Evolutionary conservation across 192 early-diverging fungal genomes (phyloP).

Genomic region (Umbelopsis vinacea): DNA sequence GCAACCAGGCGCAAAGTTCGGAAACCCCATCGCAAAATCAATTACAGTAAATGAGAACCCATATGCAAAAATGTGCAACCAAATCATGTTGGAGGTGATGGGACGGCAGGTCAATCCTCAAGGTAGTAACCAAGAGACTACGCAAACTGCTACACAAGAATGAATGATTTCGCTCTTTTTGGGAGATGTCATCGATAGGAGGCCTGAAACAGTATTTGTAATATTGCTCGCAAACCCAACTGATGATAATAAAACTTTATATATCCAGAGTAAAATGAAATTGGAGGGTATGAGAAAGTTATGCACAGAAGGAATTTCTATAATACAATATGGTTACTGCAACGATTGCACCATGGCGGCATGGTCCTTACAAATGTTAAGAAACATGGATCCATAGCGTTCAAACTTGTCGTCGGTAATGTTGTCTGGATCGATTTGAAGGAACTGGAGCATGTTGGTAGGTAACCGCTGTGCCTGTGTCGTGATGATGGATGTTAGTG

Average conservation of each 20-base stretch:
- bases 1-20: constrained; percentile 42
- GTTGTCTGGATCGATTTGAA: constrained; percentile 14
- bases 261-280: not conserved
- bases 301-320: not conserved
- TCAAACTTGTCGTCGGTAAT: constrained; percentile 30
- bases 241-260: not conserved
- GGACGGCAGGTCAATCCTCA: constrained; percentile 21
- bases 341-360: not conserved
- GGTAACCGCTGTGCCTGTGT: constrained; percentile 21
- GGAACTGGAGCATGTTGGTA: constrained; percentile 6
- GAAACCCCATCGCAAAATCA: constrained; percentile 53
- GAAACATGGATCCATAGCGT: constrained; percentile 16
- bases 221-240: too few species aligned
- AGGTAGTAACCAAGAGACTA: not conserved
- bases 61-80: constrained; percentile 46
- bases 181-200: too few species aligned
- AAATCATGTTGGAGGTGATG: constrained; percentile 43
- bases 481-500: not conserved
- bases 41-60: constrained; percentile 55
- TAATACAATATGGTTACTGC: not conserved
- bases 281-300: not conserved
- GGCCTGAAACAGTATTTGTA: too few species aligned
- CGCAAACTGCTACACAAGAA: too few species aligned
- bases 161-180: not conserved
- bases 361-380: constrained; percentile 21